Percentiles rank a stretch among this genome's conserved stretches.
These are phyloP conservation scores for Quercus ilex DNA, from an alignment of 306 rosid species.

Conservation along the genomic window DNA sequence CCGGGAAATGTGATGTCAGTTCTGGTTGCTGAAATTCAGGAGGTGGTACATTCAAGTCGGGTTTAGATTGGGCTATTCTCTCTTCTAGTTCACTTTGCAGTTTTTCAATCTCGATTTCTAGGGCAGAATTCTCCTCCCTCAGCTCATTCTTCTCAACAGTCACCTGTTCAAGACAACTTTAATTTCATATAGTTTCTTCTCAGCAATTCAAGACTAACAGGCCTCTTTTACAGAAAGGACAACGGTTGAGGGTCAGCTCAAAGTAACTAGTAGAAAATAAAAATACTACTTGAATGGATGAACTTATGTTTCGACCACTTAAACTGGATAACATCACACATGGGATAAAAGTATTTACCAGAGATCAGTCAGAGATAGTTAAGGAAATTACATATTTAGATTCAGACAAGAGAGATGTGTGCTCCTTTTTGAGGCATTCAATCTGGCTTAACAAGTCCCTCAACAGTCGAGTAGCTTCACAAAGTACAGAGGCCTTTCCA, in stretches of 20 bases:
- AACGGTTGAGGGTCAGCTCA: background rate
- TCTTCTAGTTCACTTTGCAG: constrained; percentile 63
- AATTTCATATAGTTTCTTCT: background rate
- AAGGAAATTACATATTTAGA: constrained; percentile 60
- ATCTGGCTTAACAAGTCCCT: constrained; percentile 72
- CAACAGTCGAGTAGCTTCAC: constrained; percentile 61
- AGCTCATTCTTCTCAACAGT: constrained; percentile 72
- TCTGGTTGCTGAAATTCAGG: constrained; percentile 33
- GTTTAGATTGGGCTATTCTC: constrained; percentile 55
- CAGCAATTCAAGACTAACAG: background rate
- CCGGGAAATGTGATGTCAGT: constrained; percentile 32
- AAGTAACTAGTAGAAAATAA: background rate
- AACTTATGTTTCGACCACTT: background rate
- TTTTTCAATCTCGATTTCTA: constrained; percentile 64
- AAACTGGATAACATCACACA: background rate
- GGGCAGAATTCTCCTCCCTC: constrained; percentile 62
- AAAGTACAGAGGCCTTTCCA: constrained; percentile 69
- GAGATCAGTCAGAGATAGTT: background rate
- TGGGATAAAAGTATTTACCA: background rate
- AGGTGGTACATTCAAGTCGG: constrained; percentile 66
- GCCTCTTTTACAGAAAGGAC: background rate
- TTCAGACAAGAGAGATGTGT: constrained; percentile 61
- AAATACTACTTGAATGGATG: background rate
- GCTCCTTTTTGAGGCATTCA: constrained; percentile 62
- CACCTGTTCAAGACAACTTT: constrained; percentile 47